Evolutionary conservation across 2,329 filamentous ascomycete genomes (phyloP).

Genomic region (Xylaria sp.): DNA sequence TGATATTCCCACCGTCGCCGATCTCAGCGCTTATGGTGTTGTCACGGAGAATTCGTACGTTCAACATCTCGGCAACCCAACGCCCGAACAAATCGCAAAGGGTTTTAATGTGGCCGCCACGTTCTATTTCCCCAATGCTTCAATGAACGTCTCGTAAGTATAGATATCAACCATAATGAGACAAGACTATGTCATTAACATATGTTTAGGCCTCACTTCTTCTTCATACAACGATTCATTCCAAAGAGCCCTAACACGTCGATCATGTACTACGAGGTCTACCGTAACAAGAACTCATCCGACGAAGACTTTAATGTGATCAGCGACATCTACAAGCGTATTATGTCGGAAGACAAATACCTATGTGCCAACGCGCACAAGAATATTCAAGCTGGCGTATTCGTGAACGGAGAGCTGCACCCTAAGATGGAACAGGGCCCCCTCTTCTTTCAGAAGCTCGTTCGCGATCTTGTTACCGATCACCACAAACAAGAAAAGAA

Average conservation of each 20-base stretch:
- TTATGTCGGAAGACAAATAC: constrained; percentile 73
- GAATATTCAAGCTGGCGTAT: constrained; percentile 71
- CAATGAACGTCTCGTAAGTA: constrained; percentile 41
- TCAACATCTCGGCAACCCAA: constrained; percentile 53
- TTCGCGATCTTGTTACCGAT: constrained; percentile 60
- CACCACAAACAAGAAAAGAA: constrained; percentile 61
- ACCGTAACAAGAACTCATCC: constrained; percentile 68
- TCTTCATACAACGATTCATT: constrained; percentile 72
- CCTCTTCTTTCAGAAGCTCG: constrained; percentile 65
- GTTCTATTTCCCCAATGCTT: constrained; percentile 40
- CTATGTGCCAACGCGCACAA: constrained; percentile 69
- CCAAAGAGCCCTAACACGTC: constrained; percentile 63
- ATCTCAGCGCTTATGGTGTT: constrained; percentile 66
- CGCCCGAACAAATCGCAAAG: constrained; percentile 36
- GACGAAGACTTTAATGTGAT: constrained; percentile 68
- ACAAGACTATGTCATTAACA: constrained; percentile 53
- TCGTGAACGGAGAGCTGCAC: constrained; percentile 72
- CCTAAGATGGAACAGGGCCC: constrained; percentile 69
- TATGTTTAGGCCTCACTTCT: constrained; percentile 58
- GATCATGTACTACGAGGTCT: constrained; percentile 72
- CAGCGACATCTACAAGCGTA: constrained; percentile 69
- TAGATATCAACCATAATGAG: neutral
- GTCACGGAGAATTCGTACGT: constrained; percentile 62
- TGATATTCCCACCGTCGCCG: constrained; percentile 66
- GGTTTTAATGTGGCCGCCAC: constrained; percentile 40